phyloP scores from a whole-genome alignment of 371 early-diverging fungal species.

The Lichtheimia hyalospora region DNA sequence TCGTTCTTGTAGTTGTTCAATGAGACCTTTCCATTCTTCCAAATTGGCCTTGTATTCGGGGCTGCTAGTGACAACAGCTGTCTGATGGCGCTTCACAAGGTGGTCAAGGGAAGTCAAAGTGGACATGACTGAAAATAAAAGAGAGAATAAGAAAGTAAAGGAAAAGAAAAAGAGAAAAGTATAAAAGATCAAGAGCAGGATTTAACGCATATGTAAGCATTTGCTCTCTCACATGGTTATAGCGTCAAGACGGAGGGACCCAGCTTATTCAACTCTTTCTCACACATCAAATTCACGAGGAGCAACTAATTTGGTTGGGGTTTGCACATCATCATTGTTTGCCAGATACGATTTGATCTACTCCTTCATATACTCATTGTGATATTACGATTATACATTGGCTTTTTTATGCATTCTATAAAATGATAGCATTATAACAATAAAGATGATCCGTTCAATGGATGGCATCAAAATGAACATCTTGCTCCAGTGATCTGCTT shows the following conservation, averaged over 20 bases:
- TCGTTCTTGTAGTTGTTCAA: constrained; percentile 54
- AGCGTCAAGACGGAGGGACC: not conserved
- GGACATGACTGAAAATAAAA: constrained; percentile 31
- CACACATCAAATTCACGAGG: constrained; percentile 3
- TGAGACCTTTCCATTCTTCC: constrained; percentile 56
- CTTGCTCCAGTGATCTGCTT: no score
- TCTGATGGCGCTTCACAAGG: constrained; percentile 39
- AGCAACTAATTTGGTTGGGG: not conserved
- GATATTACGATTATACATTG: no score
- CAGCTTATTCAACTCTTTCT: not conserved
- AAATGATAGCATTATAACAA: no score
- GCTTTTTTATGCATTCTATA: no score
- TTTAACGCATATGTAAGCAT: no score
- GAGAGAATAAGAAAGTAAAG: not conserved
- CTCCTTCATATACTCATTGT: no score
- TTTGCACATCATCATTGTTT: not conserved
- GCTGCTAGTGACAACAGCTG: constrained; percentile 30
- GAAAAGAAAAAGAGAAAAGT: not conserved
- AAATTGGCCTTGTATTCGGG: constrained; percentile 62
- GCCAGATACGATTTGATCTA: no score
- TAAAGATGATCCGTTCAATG: no score
- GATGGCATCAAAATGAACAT: no score
- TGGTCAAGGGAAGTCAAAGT: constrained; percentile 32
- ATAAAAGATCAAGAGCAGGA: no score
- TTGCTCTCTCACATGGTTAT: not conserved